phyloP scores from a whole-genome alignment of 2,329 filamentous ascomycete genomes.

The Tolypocladium tundrense region DNA sequence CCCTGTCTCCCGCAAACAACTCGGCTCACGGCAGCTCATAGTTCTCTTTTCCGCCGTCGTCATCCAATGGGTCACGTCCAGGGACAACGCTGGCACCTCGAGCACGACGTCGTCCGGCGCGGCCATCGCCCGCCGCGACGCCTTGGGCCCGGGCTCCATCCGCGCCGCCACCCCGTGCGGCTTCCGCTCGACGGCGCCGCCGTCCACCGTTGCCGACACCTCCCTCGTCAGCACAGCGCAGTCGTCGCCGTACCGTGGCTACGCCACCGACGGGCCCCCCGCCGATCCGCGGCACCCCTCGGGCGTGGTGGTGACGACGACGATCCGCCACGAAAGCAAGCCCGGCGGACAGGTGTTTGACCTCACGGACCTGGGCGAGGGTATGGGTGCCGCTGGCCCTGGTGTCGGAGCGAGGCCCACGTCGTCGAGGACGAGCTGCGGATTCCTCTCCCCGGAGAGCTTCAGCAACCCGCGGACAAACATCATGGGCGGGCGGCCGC shows the following conservation, averaged over 20 bases:
- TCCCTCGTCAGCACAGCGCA: constrained; percentile 13
- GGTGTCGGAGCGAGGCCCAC: too few relatives aligned
- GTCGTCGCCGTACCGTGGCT: constrained; percentile 4
- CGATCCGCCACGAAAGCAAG: background rate
- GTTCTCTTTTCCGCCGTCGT: constrained; percentile 50
- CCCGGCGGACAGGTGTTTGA: too few relatives aligned
- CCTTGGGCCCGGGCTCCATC: background rate
- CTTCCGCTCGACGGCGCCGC: constrained; percentile 5
- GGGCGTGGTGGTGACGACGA: constrained; percentile 5
- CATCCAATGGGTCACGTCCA: constrained; percentile 50
- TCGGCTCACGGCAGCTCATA: constrained; percentile 10
- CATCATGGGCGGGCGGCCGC: too few relatives aligned
- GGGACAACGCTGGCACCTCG: constrained; percentile 28
- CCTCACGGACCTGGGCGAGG: too few relatives aligned
- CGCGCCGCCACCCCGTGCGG: constrained; percentile 2
- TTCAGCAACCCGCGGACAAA: too few relatives aligned
- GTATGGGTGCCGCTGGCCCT: too few relatives aligned
- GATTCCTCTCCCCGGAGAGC: too few relatives aligned
- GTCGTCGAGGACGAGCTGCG: too few relatives aligned
- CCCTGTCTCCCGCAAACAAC: too few relatives aligned
- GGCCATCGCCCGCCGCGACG: constrained; percentile 7
- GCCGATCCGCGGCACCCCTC: background rate
- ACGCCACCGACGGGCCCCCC: constrained; percentile 8
- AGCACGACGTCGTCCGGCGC: constrained; percentile 8
- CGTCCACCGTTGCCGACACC: constrained; percentile 14